Conservation (phyloP, 2,329 filamentous ascomycete species). For the Penicillium rolfsii region DNA sequence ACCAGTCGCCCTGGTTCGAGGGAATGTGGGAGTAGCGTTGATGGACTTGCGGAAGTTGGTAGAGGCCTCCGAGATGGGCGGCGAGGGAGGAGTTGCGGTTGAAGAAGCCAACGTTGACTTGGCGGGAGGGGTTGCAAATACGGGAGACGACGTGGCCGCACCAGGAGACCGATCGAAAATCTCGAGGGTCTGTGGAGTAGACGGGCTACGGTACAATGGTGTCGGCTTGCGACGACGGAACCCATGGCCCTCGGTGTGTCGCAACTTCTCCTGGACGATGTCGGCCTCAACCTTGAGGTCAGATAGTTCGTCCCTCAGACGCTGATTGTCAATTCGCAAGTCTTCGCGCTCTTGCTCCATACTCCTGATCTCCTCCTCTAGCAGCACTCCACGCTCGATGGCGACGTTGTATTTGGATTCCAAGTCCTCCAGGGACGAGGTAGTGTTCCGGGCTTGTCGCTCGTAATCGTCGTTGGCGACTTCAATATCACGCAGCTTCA, state of each 20-base stretch:
- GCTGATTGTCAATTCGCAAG: conserved; percentile 86
- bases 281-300: conserved; percentile 95
- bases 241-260: conserved; percentile 63
- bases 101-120: conserved; percentile 68
- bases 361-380: conserved; percentile 91
- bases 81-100: conserved; percentile 83
- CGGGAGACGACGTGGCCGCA: conserved; percentile 85
- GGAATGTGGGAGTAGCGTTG: conserved; percentile 55
- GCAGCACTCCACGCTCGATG: conserved; percentile 87
- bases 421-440: conserved; percentile 92
- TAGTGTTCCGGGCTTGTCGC: conserved; percentile 91
- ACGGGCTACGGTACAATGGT: conserved; percentile 53
- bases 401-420: conserved; percentile 96
- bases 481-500: conserved; percentile 89
- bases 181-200: conserved; percentile 64
- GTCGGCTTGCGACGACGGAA: conserved; percentile 57
- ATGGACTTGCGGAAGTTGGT: conserved; percentile 59
- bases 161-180: conserved; percentile 76
- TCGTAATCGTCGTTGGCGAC: conserved; percentile 99
- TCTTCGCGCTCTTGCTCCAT: conserved; percentile 90
- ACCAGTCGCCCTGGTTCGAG: conserved; percentile 49
- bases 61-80: conserved; percentile 87
- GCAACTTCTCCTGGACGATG: conserved; percentile 90
- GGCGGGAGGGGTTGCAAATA: conserved; percentile 81
- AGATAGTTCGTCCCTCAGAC: conserved; percentile 84